A percentile compares a stretch with the other conserved stretches of the same genome.
Evolutionary conservation across 208 protist species (phyloP).

Genomic region (Wallacemonas sp.): DNA sequence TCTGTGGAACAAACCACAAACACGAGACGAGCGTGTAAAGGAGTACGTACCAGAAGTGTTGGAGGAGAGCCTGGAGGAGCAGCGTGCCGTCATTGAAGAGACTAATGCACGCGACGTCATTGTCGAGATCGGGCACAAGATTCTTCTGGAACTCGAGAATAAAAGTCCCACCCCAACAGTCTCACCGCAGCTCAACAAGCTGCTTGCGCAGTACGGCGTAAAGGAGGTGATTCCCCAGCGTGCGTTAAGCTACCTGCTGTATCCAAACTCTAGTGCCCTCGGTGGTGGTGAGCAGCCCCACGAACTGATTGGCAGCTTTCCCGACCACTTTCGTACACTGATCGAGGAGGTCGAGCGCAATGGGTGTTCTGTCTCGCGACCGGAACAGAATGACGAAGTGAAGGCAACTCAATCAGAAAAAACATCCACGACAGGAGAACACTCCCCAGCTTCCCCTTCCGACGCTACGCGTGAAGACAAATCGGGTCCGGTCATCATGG

Average conservation of each 20-base stretch:
- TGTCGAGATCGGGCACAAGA: conserved; percentile 78
- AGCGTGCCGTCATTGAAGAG: conserved; percentile 77
- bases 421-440: background rate
- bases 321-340: conserved; percentile 77
- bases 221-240: conserved; percentile 83
- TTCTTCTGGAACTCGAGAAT: conserved; percentile 78
- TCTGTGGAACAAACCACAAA: conserved; percentile 84
- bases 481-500: conserved; percentile 38
- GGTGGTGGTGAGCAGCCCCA: conserved; percentile 55
- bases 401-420: background rate
- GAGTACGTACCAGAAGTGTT: conserved; percentile 87
- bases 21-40: conserved; percentile 80
- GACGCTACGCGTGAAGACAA: background rate
- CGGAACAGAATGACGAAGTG: background rate
- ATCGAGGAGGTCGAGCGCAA: conserved; percentile 81
- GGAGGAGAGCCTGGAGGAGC: conserved; percentile 75
- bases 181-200: conserved; percentile 72
- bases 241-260: conserved; percentile 82
- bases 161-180: conserved; percentile 88
- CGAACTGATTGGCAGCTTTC: conserved; percentile 71
- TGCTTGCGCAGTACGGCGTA: conserved; percentile 66
- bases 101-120: conserved; percentile 81
- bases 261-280: conserved; percentile 50
- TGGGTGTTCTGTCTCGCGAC: conserved; percentile 48
- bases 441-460: background rate